Base-by-base conservation (phyloP, 2,329 filamentous ascomycete genomes). In the Hysterium pulicare region DNA sequence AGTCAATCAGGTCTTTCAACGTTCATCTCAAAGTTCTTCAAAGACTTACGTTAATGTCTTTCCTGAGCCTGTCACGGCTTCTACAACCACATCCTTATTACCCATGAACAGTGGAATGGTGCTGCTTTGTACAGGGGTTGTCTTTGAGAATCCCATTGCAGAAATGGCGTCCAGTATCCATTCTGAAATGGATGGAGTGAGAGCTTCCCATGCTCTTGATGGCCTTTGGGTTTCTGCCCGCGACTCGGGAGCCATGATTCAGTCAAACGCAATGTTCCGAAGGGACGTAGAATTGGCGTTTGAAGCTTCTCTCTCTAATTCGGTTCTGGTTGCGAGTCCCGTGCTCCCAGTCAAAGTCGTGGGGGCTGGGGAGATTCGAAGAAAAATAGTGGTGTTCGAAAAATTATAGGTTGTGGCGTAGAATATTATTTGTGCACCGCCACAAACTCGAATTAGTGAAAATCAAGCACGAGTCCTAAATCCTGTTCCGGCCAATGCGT, bases 41-140 rank as follows among this genome's bases (percentile, higher is more conserved):
- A 8, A 8, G 6, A 42, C 39, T 38, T 50, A 62, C 54, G 58
- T 53, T 19, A 65, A 47, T 10, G 61, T 65, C 39, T 65, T 65
- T 15, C 61, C 63, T 31, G 59, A 63, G 13, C 63, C 63, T 6
- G 63, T 67, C 3, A 67, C 63, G 13, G 81, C 82, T 72, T 95
- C 89, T 5, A 95, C 90, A 1, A 95, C 90, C 4, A 95, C 87
- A 67, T 95, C 90, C 60, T 94, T 95, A 64, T 95, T 87, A 39
- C 82, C 84, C 70, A 90, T 83, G 62, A 95, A 93, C 39, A 95
- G 79, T 10, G 90, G 89, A 52, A 96, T 86, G 4, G 88, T 86
- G 45, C 89, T 91, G 33, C 90, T 88, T 70, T 97, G 91, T n/a
- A 96, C 90, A 1, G 91, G 91, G 3, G 90, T 96, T 77, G 93